Conservation (phyloP, 179 eudicot genomes). For the Silene noctiflora region DNA sequence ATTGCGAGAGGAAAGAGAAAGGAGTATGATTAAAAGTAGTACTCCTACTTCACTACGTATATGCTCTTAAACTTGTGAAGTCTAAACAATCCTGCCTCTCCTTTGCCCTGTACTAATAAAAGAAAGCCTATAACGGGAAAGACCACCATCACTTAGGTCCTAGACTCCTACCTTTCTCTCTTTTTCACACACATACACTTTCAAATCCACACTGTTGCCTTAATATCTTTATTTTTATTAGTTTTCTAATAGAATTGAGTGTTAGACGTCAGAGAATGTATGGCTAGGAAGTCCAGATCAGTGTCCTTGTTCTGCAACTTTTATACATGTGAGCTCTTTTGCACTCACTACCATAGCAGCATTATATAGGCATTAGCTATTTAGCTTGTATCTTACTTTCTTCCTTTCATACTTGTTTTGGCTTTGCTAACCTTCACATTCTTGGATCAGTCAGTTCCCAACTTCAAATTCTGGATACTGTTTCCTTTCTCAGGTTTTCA, state of each 20-base stretch:
- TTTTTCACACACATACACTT: background rate
- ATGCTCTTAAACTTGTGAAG: background rate
- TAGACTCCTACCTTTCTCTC: background rate
- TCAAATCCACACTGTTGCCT: conserved; percentile 30
- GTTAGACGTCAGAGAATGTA: conserved; percentile 69
- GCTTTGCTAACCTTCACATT: conserved; percentile 21
- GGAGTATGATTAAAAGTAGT: too few relatives aligned
- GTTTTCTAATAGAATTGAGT: conserved; percentile 39
- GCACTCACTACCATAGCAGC: background rate
- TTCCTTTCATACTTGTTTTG: conserved; percentile 24
- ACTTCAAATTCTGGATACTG: conserved; percentile 18
- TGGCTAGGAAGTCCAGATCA: conserved; percentile 61
- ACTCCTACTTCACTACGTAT: too few relatives aligned
- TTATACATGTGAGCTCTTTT: conserved; percentile 33
- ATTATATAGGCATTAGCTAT: background rate
- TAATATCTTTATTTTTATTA: conserved; percentile 10
- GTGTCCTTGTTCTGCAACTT: conserved; percentile 41
- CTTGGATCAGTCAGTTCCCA: conserved; percentile 24
- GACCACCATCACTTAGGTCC: background rate
- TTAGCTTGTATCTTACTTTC: conserved; percentile 11
- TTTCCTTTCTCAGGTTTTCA: conserved; percentile 29
- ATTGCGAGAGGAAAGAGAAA: too few relatives aligned
- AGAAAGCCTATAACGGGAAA: conserved; percentile 22
- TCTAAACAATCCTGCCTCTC: too few relatives aligned
- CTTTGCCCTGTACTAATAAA: conserved; percentile 5